These are phyloP conservation scores for Erythrophleum ivorense DNA, from an alignment of 331 rosid genomes.

Conservation along the genomic window DNA sequence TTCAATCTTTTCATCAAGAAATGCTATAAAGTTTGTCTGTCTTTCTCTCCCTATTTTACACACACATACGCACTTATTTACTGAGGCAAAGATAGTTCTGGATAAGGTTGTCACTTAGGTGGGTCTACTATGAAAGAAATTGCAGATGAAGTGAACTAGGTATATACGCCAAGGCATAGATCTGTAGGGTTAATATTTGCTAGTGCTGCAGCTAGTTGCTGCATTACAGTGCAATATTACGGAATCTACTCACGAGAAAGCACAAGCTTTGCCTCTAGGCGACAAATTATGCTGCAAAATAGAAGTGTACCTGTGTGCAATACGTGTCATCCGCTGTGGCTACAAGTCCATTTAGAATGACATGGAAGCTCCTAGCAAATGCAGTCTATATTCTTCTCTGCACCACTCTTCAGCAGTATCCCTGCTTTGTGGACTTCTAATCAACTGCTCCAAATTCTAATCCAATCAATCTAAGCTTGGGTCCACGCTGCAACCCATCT, in stretches of 20 bases:
- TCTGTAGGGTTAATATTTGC: conserved; percentile 1
- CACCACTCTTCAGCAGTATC: not conserved
- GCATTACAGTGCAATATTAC: not conserved
- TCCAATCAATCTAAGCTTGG: not conserved
- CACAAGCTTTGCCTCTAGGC: not conserved
- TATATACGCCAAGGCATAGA: conserved; percentile 6
- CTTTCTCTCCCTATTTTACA: not conserved
- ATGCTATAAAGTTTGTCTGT: conserved; percentile 1
- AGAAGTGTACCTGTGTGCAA: not conserved
- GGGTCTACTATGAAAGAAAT: conserved; percentile 2
- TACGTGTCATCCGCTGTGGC: not conserved
- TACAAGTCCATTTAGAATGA: not conserved
- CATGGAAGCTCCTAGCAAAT: not conserved
- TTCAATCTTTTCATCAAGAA: conserved; percentile 32
- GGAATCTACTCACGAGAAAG: conserved; percentile 22
- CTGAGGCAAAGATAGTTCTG: conserved; percentile 11
- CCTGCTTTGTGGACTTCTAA: not conserved
- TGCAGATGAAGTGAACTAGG: not conserved
- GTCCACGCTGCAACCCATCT: not conserved
- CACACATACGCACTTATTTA: conserved; percentile 2
- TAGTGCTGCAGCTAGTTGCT: conserved; percentile 4
- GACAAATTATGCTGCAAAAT: not conserved
- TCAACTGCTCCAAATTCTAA: not conserved
- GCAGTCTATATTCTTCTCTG: not conserved
- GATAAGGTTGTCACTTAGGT: conserved; percentile 31